phyloP scores from a whole-genome alignment of 2,329 filamentous ascomycete genomes.

The Xylariomycetidae sp. region DNA sequence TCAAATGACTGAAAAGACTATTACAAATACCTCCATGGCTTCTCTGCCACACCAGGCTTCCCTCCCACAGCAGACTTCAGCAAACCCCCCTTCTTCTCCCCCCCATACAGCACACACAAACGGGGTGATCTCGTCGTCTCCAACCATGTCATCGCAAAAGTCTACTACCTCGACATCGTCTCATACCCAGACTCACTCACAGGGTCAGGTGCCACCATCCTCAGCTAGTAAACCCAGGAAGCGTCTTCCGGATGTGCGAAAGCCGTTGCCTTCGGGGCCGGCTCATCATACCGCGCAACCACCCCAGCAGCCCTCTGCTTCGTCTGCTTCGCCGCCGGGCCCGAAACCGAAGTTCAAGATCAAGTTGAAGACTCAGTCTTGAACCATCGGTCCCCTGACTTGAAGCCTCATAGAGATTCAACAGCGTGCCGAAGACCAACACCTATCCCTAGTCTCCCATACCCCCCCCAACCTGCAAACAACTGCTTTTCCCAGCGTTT shows the following conservation, averaged over 20 bases:
- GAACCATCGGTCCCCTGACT: background rate
- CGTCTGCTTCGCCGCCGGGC: conserved; percentile 10
- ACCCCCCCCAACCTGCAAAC: background rate
- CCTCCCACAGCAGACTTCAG: conserved; percentile 3
- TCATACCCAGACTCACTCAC: background rate
- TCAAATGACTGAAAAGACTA: conserved; percentile 11
- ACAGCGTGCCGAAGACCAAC: background rate
- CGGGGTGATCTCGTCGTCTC: conserved; percentile 6
- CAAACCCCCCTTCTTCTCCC: conserved; percentile 5
- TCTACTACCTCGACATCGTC: background rate
- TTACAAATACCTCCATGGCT: conserved; percentile 3
- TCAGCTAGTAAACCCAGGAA: conserved; percentile 20
- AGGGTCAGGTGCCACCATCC: background rate
- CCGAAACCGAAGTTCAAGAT: conserved; percentile 23
- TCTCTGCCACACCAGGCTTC: too few relatives aligned
- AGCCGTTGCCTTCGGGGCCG: conserved; percentile 20
- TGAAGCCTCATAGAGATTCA: too few relatives aligned
- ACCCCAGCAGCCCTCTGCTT: conserved; percentile 9
- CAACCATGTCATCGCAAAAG: conserved; percentile 1
- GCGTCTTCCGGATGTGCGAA: conserved; percentile 24
- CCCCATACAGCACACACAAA: conserved; percentile 2
- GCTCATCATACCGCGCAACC: conserved; percentile 10
- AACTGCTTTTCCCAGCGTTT: background rate
- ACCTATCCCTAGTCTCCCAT: background rate
- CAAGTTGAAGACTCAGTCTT: conserved; percentile 22